Conservation (phyloP, 176 grass and related monocot genomes). For the Zea mays region Zm-B73-REFERENCE-NAM-5.0 NC_050097.1:230726001-230726500, state of each 20-base stretch:
- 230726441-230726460: background rate
- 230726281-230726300: constrained; percentile 58
- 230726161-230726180: background rate
- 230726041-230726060: constrained; percentile 86
- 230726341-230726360: no score
- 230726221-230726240: background rate
- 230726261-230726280: constrained; percentile 44
- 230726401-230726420: constrained; percentile 6
- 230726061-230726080: constrained; percentile 74
- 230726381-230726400: no score
- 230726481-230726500: constrained; percentile 60
- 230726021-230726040: constrained; percentile 84
- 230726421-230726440: background rate
- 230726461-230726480: background rate
- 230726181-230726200: no score
- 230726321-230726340: no score
- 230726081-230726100: constrained; percentile 81
- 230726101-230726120: constrained; percentile 55
- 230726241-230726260: constrained; percentile 55
- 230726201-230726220: constrained; percentile 19
- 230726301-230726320: constrained; percentile 39
- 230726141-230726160: constrained; percentile 47
- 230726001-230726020: constrained; percentile 44
- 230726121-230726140: constrained; percentile 57
- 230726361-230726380: background rate